Evolutionary conservation across 768 basidiomycete genomes (phyloP), one percentile per base, ranked within the genome.

Genomic region (Leucocoprinus birnbaumii): DNA sequence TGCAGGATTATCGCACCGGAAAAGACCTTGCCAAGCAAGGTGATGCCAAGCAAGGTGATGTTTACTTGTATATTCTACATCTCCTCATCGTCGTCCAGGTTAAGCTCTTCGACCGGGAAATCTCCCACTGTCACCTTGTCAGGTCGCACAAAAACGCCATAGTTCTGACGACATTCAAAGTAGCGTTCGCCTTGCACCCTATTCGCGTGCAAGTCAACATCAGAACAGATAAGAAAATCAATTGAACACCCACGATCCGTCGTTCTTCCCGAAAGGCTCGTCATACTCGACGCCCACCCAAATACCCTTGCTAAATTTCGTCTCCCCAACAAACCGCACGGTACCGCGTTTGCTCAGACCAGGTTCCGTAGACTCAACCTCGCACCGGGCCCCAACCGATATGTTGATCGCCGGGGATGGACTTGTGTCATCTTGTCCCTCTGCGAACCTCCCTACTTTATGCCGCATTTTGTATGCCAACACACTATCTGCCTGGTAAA

Each of bases 221-320:
- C 44, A 46, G 22, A 53, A 50, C 42, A 27, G 46, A 47, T 52
- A 49, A 48, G 16, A 13, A 16, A 41, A 2, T 18, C 50, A 31
- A 5, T 31, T 31, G 53, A 40, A 14, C 8, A 84, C 94, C 72
- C 66, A 96, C 94, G 85, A 86, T 61, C 96, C 96, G 67, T 98
- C 90, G 58, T 95, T 94, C 73, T 95, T 98, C 10, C 96, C 96
- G 21, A 92, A 78, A 2, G 96, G 95, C 63, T 98, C 96, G 65
- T 98, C 96, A 64, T 94, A 91, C 67, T 96, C 92, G 18, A 98
- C 77, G 0, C 96, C 96, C 1, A 98, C 80, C 95, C 95, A 98
- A 0, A 83, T 69, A 0, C 87, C 80, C 56, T 78, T 81, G 9
- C 82, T 83, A 64, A 98, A 97, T 53, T 79, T 76, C 0, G 94